A percentile compares a stretch with the other conserved stretches of the same genome.
These are phyloP conservation scores for Trichoderma harzianum DNA, from an alignment of 2,329 filamentous ascomycete genomes.

Conservation along the genomic window DNA sequence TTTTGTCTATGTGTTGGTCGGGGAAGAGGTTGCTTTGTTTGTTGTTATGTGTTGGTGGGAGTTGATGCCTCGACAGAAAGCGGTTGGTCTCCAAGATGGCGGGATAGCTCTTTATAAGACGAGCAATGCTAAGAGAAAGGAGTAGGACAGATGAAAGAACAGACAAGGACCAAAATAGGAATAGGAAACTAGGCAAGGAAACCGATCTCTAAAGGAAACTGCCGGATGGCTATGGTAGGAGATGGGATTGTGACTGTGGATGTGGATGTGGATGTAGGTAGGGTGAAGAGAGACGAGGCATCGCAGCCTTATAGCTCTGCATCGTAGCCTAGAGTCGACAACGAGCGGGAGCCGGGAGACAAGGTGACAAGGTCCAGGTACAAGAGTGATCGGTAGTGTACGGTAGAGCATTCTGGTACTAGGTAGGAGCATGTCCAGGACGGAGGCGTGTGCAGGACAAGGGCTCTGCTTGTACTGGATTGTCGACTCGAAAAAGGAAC, in stretches of 20 bases:
- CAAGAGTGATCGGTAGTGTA: constrained; percentile 12
- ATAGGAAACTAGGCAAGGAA: constrained; percentile 17
- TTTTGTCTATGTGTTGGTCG: neutral
- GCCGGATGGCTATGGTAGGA: constrained; percentile 20
- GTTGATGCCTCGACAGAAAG: constrained; percentile 7
- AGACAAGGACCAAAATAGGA: constrained; percentile 9
- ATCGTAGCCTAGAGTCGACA: constrained; percentile 31
- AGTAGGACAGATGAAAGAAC: constrained; percentile 14
- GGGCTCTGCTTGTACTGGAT: neutral
- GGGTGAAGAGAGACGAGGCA: constrained; percentile 37
- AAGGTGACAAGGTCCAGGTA: constrained; percentile 4
- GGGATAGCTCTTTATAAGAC: constrained; percentile 17
- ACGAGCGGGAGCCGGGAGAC: constrained; percentile 15
- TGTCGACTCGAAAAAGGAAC: neutral
- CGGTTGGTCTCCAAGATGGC: neutral
- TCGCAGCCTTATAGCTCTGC: constrained; percentile 52
- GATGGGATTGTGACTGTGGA: constrained; percentile 22
- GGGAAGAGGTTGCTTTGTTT: neutral
- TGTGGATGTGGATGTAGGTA: constrained; percentile 27
- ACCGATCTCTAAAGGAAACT: constrained; percentile 20
- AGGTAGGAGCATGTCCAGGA: constrained; percentile 6
- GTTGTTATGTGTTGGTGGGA: neutral
- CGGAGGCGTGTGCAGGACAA: constrained; percentile 9
- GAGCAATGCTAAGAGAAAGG: neutral
- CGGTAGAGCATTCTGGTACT: constrained; percentile 5